Base-by-base conservation (phyloP, 2,329 filamentous ascomycete genomes). In the Pyrenophora seminiperda region DNA sequence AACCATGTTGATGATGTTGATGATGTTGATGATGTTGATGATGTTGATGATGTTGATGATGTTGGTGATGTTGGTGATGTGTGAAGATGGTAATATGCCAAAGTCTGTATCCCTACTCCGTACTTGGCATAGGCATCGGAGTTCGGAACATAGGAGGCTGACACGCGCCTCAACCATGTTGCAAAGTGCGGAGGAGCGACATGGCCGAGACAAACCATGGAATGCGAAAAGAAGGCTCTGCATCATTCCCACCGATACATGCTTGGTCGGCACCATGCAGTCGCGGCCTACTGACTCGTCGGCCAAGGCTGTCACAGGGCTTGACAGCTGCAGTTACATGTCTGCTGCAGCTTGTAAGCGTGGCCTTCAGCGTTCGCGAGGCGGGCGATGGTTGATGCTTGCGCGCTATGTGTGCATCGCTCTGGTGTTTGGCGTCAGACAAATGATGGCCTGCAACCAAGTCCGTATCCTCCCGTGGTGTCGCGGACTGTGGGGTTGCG, bases 321-420 rank as follows among this genome's bases (percentile, higher is more conserved):
- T 46, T 51, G 48, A 51, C 43, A 47, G 43, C 24, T 47, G 37
- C 48, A 37, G 43, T 51, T 41, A 37, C 43, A 51, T 38, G 15
- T 41, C 29, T 39, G 44, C 36, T 37, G 43, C 36, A 46, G 20
- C 38, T 4, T 29, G 34, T 42, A 14, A 17, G 19, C 27, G 36
- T 19, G 14, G 10, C 24, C 19, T 31, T 19, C 20, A 38, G 15
- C 27, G 18, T 36, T 27, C 17, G 41, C 6, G 9, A 34, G 10
- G 17, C 24, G 14, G 2, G 24, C 19, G n/a, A 42, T 33, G 34
- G 17, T 14, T 20, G 30, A 37, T 39, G 13, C 29, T 17, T 27
- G 30, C n/a, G 18, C 22, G n/a, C 13, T 18, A 19, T 11, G 22
- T 36, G 17, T 15, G n/a, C 19, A 36, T 17, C 13, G 32, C 19